Base-by-base conservation (phyloP, 331 rosid species). In the Quercus tomentella region DNA sequence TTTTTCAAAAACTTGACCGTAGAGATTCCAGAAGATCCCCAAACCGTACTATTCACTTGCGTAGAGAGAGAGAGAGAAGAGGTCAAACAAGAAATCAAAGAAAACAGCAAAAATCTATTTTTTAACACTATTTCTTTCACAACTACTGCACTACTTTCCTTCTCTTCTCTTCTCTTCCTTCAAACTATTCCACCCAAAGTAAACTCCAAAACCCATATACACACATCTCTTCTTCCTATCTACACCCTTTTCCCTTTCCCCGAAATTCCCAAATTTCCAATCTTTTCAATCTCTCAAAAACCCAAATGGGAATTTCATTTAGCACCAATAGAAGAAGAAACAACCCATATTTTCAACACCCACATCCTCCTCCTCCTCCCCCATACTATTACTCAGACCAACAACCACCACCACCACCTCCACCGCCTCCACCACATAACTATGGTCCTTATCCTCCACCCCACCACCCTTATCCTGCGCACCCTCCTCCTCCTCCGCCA, bases 231-330 rank as follows among this genome's bases (percentile, higher is more conserved):
- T 80, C 55, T 58, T 71, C 69, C 60, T 70, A 57, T 78, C 10
- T 23, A 4, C 72, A 49, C 26, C 60, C 15, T 54, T 63, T 73
- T 76, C 49, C 61, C 6, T 61, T 37, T 17, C 79, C 25, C 45
- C 35, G 25, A 33, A 33, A 73, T 16, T 16, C 45, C 35, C 43
- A 33, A 33, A 73, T 16, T 33, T 56, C 31, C 56, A 22, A 31
- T 22, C 51, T 35, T 45, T 33, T 74, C 74, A 65, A 49, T 43
- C 63, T 70, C 73, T 71, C 31, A 12, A 21, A 45, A 8, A 67
- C 7, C 33, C 43, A 66, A 52, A 95, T 95, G 99, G 99, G 99
- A 45, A 86, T 71, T 84, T 91, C 94, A 17, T 83, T 90, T 88
- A 88, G 99, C 61, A 80, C 73, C 86, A 79, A 67, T 56, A 63